Base-by-base conservation (phyloP, 495 filamentous ascomycete species). In the Tuber umbilicatum region DNA sequence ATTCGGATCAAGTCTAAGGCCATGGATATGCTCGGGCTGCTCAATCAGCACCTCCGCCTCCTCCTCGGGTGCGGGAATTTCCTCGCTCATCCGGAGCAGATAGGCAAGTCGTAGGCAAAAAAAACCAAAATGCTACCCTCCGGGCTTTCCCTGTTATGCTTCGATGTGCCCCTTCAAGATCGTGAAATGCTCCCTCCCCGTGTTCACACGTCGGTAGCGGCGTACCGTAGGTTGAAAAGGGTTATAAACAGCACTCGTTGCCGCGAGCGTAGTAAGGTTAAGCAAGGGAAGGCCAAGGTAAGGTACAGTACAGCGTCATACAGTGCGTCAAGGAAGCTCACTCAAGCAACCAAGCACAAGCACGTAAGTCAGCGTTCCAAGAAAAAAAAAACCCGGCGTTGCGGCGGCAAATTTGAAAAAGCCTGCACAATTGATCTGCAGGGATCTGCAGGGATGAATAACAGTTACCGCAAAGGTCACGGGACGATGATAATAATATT, bases 1-100 rank as follows among this genome's bases (percentile, higher is more conserved):
- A n/a, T 73, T 78, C 35, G 75, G 71, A 55, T 82, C 81, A 19
- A 81, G 78, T n/a, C 41, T 71, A 2, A 72, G 72, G 45, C 69
- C 50, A 23, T 27, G 19, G 69, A 55, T 41, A 35, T 70, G 64
- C 38, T 70, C 67, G 1, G 42, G 55, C 21, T 78, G 73, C 39
- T 76, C 69, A 40, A 69, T 60, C 47, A 45, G 64, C 69, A 69
- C 41, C 70, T 68, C 74, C 35, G 19, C 71, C 70, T 50, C 67
- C 73, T 73, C 70, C 75, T 78, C 75, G 64, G 76, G 14, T 5
- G 55, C 27, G 27, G 14, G 12, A 78, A 78, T 69, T 74, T 55
- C 72, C 69, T 67, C 71, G 37, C 73, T 67, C 70, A 70, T 73
- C 73, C 70, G 69, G 64, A 67, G 72, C 47, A 72, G 69, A 69